Evolutionary conservation across 164 flowering plant species (phyloP).

Genomic region (Sedum album): DNA sequence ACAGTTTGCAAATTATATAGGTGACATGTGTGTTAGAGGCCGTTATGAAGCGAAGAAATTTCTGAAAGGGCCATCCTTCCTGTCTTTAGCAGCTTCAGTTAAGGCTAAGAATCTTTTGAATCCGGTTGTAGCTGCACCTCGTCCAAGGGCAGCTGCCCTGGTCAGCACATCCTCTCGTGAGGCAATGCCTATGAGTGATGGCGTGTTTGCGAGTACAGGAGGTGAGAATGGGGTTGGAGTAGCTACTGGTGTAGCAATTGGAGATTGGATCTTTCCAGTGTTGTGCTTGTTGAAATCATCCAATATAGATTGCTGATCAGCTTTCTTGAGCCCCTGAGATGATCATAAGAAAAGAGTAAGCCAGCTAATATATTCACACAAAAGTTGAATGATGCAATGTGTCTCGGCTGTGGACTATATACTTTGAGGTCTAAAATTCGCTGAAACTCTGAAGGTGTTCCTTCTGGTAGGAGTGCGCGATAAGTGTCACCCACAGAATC

Average conservation of each 20-base stretch:
- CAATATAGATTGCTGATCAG: constrained; percentile 82
- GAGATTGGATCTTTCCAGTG: constrained; percentile 52
- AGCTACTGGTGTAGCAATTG: constrained; percentile 26
- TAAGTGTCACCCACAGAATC: constrained; percentile 95
- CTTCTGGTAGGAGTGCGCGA: constrained; percentile 91
- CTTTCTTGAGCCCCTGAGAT: constrained; percentile 79
- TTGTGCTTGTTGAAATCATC: constrained; percentile 89
- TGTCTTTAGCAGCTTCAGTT: constrained; percentile 92
- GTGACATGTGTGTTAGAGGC: too few relatives aligned
- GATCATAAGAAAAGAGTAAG: neutral
- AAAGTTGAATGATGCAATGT: neutral
- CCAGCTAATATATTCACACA: neutral
- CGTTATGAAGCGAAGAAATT: constrained; percentile 71
- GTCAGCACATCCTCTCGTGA: constrained; percentile 86
- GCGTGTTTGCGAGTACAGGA: constrained; percentile 20
- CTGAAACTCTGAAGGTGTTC: constrained; percentile 86
- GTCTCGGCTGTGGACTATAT: neutral
- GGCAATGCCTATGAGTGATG: constrained; percentile 37
- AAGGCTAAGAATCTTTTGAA: constrained; percentile 90
- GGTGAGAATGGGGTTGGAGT: constrained; percentile 25
- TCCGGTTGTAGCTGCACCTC: constrained; percentile 93
- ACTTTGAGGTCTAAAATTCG: constrained; percentile 96
- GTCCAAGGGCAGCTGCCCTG: constrained; percentile 94
- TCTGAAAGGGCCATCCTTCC: constrained; percentile 93
- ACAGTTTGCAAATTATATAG: too few relatives aligned